Evolutionary conservation across 768 basidiomycete species (phyloP).

Genomic region (Dictyophora rubrovolvata): DNA sequence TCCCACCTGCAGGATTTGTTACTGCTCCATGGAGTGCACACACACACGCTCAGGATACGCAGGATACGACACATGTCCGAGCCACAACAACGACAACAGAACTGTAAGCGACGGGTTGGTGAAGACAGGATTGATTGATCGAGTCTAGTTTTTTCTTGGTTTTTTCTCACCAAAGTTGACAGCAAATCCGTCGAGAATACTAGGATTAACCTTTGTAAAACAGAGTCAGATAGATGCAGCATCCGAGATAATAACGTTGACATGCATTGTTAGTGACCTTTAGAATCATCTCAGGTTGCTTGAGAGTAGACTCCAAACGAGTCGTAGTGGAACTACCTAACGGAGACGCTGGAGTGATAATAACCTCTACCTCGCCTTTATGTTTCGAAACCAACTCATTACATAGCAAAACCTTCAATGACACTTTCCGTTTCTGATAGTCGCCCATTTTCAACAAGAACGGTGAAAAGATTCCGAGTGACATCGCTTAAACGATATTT

Average conservation of each 20-base stretch:
- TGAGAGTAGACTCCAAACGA: constrained; percentile 77
- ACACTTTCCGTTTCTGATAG: constrained; percentile 76
- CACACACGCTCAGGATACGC: too few species aligned
- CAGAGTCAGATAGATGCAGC: neutral
- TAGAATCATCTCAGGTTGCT: constrained; percentile 71
- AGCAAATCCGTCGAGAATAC: constrained; percentile 83
- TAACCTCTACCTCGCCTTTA: constrained; percentile 87
- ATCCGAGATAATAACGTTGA: neutral
- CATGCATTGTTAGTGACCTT: constrained; percentile 84
- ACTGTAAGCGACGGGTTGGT: too few species aligned
- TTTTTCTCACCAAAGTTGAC: constrained; percentile 99
- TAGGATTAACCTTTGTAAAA: constrained; percentile 66
- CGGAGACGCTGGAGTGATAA: constrained; percentile 80
- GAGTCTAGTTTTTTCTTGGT: constrained; percentile 95
- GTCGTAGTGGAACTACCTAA: constrained; percentile 66
- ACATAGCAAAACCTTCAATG: constrained; percentile 87
- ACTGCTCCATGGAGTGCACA: too few species aligned
- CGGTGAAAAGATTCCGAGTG: constrained; percentile 83
- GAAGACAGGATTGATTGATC: too few species aligned
- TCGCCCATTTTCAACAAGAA: constrained; percentile 90
- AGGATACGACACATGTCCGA: too few species aligned
- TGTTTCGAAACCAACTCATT: constrained; percentile 80
- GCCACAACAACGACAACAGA: too few species aligned
- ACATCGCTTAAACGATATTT: constrained; percentile 74
- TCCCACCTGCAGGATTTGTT: too few species aligned